These are phyloP conservation scores for Phaffomyces antillensis DNA, from an alignment of 805 yeast genomes.

Conservation along the genomic window DNA sequence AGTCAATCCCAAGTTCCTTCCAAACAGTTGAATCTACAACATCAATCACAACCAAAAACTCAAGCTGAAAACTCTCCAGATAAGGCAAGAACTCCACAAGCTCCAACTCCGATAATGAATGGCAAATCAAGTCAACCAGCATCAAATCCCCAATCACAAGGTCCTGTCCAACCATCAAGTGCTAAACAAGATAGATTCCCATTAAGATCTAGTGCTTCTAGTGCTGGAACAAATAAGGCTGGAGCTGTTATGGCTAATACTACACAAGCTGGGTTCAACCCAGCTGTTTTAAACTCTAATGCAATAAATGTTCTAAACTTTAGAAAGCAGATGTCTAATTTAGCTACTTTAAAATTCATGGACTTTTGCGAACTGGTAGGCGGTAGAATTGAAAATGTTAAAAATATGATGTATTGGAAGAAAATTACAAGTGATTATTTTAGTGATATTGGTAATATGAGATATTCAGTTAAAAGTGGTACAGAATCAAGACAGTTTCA, in stretches of 20 bases:
- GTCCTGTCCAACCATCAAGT: background rate
- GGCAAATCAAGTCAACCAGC: constrained; percentile 3
- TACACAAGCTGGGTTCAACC: background rate
- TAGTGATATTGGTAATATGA: constrained; percentile 41
- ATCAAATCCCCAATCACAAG: background rate
- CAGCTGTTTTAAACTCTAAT: constrained; percentile 1
- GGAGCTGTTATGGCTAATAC: no score
- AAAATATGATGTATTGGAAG: constrained; percentile 44
- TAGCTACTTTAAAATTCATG: constrained; percentile 43
- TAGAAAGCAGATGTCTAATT: constrained; percentile 37
- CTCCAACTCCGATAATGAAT: constrained; percentile 12
- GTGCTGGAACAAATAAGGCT: background rate
- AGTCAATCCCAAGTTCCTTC: constrained; percentile 5
- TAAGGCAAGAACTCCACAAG: constrained; percentile 15
- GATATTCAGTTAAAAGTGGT: constrained; percentile 39
- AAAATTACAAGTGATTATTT: constrained; percentile 43
- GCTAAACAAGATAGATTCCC: background rate
- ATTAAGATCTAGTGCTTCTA: background rate
- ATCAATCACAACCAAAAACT: no score
- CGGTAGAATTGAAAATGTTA: constrained; percentile 34
- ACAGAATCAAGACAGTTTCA: constrained; percentile 52
- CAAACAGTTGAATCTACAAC: no score
- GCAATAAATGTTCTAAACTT: constrained; percentile 19
- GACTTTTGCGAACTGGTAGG: constrained; percentile 43
- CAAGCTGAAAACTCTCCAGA: no score